Conservation (phyloP, 2,329 filamentous ascomycete genomes). For the Neobulgaria alba region DNA sequence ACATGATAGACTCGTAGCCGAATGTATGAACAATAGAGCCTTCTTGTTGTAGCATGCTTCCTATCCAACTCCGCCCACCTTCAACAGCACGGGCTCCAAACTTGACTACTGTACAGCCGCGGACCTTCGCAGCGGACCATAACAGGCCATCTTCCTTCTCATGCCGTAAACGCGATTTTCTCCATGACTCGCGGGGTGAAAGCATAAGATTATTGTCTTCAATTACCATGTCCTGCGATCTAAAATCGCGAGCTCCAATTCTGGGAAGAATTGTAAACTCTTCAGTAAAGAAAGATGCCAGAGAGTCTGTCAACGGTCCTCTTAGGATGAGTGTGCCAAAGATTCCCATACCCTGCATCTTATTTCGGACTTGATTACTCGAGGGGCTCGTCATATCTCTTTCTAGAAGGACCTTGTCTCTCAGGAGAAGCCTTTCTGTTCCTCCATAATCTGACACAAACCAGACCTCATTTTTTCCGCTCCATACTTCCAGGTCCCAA, state of each 20-base stretch:
- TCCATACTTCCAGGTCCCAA: conserved; percentile 77
- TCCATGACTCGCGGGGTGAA: conserved; percentile 43
- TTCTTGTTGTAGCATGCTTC: conserved; percentile 64
- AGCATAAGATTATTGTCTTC: conserved; percentile 30
- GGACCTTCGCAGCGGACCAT: conserved; percentile 74
- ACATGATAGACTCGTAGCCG: conserved; percentile 74
- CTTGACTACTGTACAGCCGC: conserved; percentile 84
- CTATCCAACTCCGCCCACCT: conserved; percentile 71
- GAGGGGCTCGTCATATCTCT: conserved; percentile 37
- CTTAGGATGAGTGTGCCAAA: conserved; percentile 80
- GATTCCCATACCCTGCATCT: conserved; percentile 68
- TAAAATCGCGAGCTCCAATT: conserved; percentile 75
- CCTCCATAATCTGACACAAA: conserved; percentile 31
- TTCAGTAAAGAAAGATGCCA: conserved; percentile 67
- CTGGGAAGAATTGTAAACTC: conserved; percentile 74
- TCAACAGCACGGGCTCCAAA: conserved; percentile 80
- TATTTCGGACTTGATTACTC: conserved; percentile 37
- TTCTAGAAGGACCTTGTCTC: conserved; percentile 75
- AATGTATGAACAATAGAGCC: conserved; percentile 64
- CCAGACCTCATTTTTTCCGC: conserved; percentile 85
- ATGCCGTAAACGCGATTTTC: conserved; percentile 43
- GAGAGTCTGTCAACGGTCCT: conserved; percentile 56
- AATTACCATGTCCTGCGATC: conserved; percentile 42
- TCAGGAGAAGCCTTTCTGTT: conserved; percentile 59
- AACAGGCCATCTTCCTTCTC: conserved; percentile 56